Evolutionary conservation across 345 rosid genomes (phyloP).

Genomic region (Geranium brycei): DNA sequence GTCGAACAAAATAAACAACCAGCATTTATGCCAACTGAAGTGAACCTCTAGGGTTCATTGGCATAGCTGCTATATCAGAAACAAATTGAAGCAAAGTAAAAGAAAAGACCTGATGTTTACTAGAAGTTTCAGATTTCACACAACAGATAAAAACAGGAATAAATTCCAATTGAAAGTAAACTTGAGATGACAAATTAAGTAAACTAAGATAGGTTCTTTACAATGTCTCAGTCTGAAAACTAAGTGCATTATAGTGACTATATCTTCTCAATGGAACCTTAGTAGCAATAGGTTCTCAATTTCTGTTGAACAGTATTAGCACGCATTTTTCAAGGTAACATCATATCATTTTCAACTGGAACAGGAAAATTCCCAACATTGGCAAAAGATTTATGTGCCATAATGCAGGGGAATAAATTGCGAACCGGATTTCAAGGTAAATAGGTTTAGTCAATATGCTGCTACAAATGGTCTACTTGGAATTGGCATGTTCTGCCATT

Average conservation of each 20-base stretch:
- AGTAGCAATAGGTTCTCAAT: not conserved
- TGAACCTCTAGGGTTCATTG: not conserved
- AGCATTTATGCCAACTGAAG: not conserved
- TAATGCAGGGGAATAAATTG: not conserved
- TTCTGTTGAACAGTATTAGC: not conserved
- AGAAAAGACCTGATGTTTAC: not conserved
- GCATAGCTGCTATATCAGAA: not conserved
- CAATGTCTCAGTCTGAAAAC: not conserved
- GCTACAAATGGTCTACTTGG: no score
- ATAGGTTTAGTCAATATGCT: not conserved
- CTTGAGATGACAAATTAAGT: no score
- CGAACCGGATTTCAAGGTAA: not conserved
- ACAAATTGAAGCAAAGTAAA: no score
- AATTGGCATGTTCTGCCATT: not conserved
- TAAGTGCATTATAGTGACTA: not conserved
- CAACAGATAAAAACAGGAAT: no score
- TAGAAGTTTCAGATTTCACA: not conserved
- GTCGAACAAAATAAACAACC: not conserved
- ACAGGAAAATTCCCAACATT: not conserved
- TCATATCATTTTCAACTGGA: not conserved
- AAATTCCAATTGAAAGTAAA: no score
- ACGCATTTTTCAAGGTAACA: not conserved
- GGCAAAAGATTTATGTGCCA: not conserved
- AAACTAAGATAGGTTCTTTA: not conserved
- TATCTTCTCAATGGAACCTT: not conserved